Percentiles rank a stretch among this genome's conserved stretches.
Evolutionary conservation across 1,139 yeast species (phyloP).

Genomic region (Wickerhamomyces sp.): DNA sequence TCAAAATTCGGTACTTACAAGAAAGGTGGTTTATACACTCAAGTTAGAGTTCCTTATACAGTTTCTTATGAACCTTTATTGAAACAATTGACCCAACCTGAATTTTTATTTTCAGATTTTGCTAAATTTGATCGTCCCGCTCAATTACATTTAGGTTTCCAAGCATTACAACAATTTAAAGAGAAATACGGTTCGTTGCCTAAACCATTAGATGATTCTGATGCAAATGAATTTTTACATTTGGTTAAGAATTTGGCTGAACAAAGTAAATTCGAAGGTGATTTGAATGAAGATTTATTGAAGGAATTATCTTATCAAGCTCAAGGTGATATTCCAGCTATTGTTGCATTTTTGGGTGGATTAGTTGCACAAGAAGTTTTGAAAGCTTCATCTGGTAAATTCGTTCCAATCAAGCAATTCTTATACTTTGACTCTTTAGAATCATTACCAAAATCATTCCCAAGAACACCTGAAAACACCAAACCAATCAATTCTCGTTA

Average conservation of each 20-base stretch:
- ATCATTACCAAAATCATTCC: slow-evolving; percentile 54
- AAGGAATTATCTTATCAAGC: slow-evolving; percentile 79
- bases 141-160: slow-evolving; percentile 87
- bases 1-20: slow-evolving; percentile 58
- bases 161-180: slow-evolving; percentile 76
- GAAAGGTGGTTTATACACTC: slow-evolving; percentile 87
- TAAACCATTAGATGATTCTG: slow-evolving; percentile 67
- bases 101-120: slow-evolving; percentile 74
- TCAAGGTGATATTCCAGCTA: slow-evolving; percentile 86
- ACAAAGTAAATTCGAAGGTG: slow-evolving; percentile 39
- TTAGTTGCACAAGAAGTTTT: slow-evolving; percentile 94
- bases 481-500: slow-evolving; percentile 78
- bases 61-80: slow-evolving; percentile 59
- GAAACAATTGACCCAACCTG: slow-evolving; percentile 72
- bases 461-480: slow-evolving; percentile 67
- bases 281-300: slow-evolving; percentile 59
- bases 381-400: slow-evolving; percentile 92
- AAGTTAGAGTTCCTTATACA: slow-evolving; percentile 77
- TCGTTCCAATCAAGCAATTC: slow-evolving; percentile 86
- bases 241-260: slow-evolving; percentile 56
- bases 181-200: slow-evolving; percentile 63
- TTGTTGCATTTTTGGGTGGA: slow-evolving; percentile 91
- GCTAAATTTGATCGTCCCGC: slow-evolving; percentile 92
- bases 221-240: slow-evolving; percentile 63
- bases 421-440: slow-evolving; percentile 92